Conservation (phyloP, 352 stramenopile species). For the Aphanomyces euteiches region DNA sequence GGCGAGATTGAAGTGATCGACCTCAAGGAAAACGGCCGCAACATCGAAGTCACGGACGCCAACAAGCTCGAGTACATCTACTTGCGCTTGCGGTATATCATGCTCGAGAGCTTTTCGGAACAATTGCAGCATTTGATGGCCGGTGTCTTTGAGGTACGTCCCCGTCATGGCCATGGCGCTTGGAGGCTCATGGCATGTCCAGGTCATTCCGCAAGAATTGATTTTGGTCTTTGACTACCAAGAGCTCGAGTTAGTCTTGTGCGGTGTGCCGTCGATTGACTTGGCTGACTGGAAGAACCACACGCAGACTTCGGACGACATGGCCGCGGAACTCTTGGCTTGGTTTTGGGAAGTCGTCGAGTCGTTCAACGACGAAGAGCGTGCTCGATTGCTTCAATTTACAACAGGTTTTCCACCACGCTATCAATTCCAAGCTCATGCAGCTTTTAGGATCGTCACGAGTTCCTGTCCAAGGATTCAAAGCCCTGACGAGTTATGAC, state of each 20-base stretch:
- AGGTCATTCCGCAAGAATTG: constrained; percentile 90
- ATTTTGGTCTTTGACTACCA: constrained; percentile 83
- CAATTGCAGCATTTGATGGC: constrained; percentile 90
- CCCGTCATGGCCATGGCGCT: constrained; percentile 11
- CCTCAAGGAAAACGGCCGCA: constrained; percentile 74
- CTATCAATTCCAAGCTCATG: neutral
- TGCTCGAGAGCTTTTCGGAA: constrained; percentile 91
- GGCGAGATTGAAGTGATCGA: constrained; percentile 78
- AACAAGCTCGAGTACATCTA: constrained; percentile 98
- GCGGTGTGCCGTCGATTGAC: constrained; percentile 73
- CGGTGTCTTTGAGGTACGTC: constrained; percentile 94
- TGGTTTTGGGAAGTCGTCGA: constrained; percentile 74
- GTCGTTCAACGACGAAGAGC: constrained; percentile 52
- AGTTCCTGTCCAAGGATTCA: constrained; percentile 63
- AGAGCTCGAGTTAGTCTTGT: constrained; percentile 78
- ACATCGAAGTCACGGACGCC: constrained; percentile 90
- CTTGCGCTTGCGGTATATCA: constrained; percentile 92
- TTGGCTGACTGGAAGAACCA: constrained; percentile 79
- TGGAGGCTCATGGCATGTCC: neutral
- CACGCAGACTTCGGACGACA: constrained; percentile 85
- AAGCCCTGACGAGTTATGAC: constrained; percentile 56
- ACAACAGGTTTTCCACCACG: constrained; percentile 36
- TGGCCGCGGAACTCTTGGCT: constrained; percentile 59
- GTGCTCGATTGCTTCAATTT: constrained; percentile 51
- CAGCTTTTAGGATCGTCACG: constrained; percentile 39